Evolutionary conservation across 2,329 filamentous ascomycete genomes (phyloP).

Genomic region (Phaeoacremonium minimum): DNA sequence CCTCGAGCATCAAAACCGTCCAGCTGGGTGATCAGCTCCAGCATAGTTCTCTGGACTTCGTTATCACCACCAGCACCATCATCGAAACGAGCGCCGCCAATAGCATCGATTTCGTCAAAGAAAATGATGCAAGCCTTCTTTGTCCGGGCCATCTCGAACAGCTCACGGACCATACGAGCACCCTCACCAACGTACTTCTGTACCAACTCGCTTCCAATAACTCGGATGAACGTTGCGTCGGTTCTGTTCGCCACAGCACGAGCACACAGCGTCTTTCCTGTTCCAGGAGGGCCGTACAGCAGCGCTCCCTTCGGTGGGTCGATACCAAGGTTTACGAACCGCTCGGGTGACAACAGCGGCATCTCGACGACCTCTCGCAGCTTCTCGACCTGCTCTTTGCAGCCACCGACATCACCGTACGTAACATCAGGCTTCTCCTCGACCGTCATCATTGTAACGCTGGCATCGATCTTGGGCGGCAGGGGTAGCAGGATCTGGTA

Average conservation of each 20-base stretch:
- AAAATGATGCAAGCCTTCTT: constrained; percentile 99
- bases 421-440: constrained; percentile 99
- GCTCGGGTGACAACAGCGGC: constrained; percentile 91
- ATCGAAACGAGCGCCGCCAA: constrained; percentile 93
- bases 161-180: constrained; percentile 94
- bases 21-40: constrained; percentile 94
- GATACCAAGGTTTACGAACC: constrained; percentile 98
- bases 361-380: constrained; percentile 97
- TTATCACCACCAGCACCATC: constrained; percentile 96
- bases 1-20: constrained; percentile 95
- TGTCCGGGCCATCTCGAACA: constrained; percentile 98
- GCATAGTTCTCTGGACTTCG: constrained; percentile 95
- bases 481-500: constrained; percentile 97
- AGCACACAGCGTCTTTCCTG: constrained; percentile 98
- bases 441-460: constrained; percentile 99
- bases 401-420: constrained; percentile 96
- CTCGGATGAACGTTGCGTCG: constrained; percentile 96
- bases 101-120: constrained; percentile 97
- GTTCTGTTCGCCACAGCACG: constrained; percentile 96
- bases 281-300: constrained; percentile 93
- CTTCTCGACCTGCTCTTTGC: constrained; percentile 99
- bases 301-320: constrained; percentile 97
- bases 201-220: constrained; percentile 95
- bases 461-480: constrained; percentile 97
- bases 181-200: constrained; percentile 99